These are phyloP conservation scores for Sphaerosporella brunnea DNA, from an alignment of 495 filamentous ascomycete genomes.

Conservation along the genomic window DNA sequence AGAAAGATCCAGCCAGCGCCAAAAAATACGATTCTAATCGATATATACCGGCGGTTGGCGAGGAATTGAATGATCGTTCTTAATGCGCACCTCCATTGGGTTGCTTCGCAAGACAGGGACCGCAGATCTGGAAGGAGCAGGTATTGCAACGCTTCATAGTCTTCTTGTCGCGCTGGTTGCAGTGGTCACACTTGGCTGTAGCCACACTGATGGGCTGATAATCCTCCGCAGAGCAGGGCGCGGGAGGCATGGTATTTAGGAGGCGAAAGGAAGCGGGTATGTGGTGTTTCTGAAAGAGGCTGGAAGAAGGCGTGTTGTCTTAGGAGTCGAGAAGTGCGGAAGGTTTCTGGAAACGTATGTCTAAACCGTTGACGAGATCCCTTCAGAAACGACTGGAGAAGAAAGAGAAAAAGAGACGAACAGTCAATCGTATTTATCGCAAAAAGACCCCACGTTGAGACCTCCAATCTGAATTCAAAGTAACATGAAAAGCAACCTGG, in stretches of 20 bases:
- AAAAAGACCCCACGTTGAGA: neutral
- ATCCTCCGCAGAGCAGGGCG: slow-evolving; percentile 15
- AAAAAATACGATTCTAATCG: too few species aligned
- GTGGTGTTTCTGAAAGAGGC: neutral
- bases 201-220: slow-evolving; percentile 27
- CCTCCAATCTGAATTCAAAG: neutral
- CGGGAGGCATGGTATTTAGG: neutral
- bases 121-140: slow-evolving; percentile 34
- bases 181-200: slow-evolving; percentile 37
- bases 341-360: neutral
- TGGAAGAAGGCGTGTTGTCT: neutral
- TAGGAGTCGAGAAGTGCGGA: neutral
- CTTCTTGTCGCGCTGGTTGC: slow-evolving; percentile 30
- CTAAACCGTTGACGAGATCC: neutral
- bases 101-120: slow-evolving; percentile 22
- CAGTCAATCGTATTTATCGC: neutral
- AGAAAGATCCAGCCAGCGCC: too few species aligned
- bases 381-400: neutral
- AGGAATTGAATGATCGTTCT: too few species aligned
- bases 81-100: neutral
- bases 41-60: too few species aligned
- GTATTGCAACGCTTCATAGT: slow-evolving; percentile 32
- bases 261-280: neutral
- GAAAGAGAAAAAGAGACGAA: neutral
- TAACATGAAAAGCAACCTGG: neutral